Evolutionary conservation across 345 rosid genomes (phyloP), one percentile per base, ranked within the genome.

Genomic region (Arabis alpina): DNA sequence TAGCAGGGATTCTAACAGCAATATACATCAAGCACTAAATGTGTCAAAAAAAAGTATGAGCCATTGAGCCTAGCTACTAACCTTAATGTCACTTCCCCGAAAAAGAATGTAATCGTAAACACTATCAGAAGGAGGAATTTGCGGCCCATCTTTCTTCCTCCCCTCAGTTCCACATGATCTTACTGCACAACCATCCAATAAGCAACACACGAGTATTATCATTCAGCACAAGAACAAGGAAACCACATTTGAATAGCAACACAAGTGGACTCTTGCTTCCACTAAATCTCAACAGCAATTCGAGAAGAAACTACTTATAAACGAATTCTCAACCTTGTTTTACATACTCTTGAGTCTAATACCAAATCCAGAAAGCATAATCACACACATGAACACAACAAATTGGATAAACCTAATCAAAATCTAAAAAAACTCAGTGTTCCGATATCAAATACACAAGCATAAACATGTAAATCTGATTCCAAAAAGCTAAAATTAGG

Each of bases 151-250:
- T 61, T 79, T 83, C 81, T 80, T 87, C 37, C 89, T 76, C 54
- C 83, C 89, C 10, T 87, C 92, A 3, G 89, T 85, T 66, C 89
- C 92, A 76, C 60, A 85, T 27, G 89, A 85, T 74, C 77, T 80
- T 42, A 83, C 89, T 87, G 78, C 47, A 61, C 27, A 81, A 37
- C 15, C 65, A 61, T 43, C 43, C 60, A 66, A 48, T 12, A 61
- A 12, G 3, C n/a, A 74, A 23, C 30, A 49, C 32, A 39, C 47
- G 41, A 58, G 47, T 3, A 48, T 8, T 15, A 45, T 55, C 40
- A 71, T 44, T 62, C 57, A 47, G 3, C 52, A 61, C 43, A 65
- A 44, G 36, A 10, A 66, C n/a, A 66, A 34, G 45, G 40, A 30
- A 27, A 6, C 54, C 67, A 50, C 41, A 27, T 11, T 59, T 66